Base-by-base conservation (phyloP, 2,329 filamentous ascomycete species). In the Fusarium hostae region DNA sequence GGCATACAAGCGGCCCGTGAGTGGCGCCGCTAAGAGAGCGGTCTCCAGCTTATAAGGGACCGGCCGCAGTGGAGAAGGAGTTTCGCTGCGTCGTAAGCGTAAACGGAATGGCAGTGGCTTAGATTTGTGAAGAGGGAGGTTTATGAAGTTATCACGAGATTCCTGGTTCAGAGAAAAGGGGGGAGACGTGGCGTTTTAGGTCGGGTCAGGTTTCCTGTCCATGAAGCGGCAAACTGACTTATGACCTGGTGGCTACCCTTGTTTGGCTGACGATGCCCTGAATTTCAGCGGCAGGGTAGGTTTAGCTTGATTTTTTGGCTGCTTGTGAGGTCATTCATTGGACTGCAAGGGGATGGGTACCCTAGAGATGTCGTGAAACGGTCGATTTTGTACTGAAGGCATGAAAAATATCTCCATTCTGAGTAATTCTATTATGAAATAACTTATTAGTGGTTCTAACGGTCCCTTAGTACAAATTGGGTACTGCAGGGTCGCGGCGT, bases 11-110 rank as follows among this genome's bases (percentile, higher is more conserved):
- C 67, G 63, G 71, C 57, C 70, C 63, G 67, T 50, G 43, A 45
- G 71, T 71, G 70, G 67, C 59, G 59, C 66, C 70, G 70, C 71
- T 73, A 71, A 61, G 24, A 48, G 44, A 43, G 37, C 64, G 35
- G 37, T 68, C 70, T 73, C 67, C 63, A 71, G n/a, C 69, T 72
- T 73, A 61, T 61, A 71, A 72, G 62, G 61, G 51, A 65, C 58
- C n/a, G 34, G 55, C 55, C 61, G 43, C 44, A 61, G 59, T 72
- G 71, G 71, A 45, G 68, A 74, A 59, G n/a, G 47, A 56, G 30
- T n/a, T 24, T 51, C 35, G 59, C 22, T 55, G 50, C 18, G 66
- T 72, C 64, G 55, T 65, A 70, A 70, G 68, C 68, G 45, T 62
- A 22, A 39, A 32, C 66, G 50, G 61, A 59, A 45, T 59, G 50